Conservation (phyloP, 2,329 filamentous ascomycete genomes). For the Ophiostoma novo-ulmi region DNA sequence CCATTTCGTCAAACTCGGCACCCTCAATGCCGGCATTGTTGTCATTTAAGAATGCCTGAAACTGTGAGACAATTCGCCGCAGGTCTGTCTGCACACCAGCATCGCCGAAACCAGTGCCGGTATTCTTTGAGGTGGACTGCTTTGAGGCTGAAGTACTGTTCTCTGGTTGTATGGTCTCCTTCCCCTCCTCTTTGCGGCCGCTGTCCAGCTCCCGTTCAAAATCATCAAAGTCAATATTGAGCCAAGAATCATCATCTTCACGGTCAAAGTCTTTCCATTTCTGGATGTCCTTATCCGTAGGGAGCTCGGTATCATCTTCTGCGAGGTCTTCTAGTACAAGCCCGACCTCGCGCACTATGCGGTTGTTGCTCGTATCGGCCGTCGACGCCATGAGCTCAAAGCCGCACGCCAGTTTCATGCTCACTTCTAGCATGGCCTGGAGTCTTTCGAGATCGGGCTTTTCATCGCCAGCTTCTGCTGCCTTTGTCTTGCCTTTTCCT, state of each 20-base stretch:
- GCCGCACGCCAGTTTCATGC: slow-evolving; percentile 85
- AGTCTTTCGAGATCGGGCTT: slow-evolving; percentile 26
- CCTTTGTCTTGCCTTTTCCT: background rate
- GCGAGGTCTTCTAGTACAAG: slow-evolving; percentile 70
- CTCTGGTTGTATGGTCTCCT: too few species aligned
- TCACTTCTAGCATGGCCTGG: slow-evolving; percentile 54
- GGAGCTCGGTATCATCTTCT: slow-evolving; percentile 59
- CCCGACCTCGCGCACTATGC: slow-evolving; percentile 67
- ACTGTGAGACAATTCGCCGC: slow-evolving; percentile 86
- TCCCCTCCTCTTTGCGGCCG: slow-evolving; percentile 27
- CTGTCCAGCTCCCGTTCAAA: slow-evolving; percentile 74
- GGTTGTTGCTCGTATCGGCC: slow-evolving; percentile 61
- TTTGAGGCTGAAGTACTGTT: background rate
- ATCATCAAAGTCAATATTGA: slow-evolving; percentile 85
- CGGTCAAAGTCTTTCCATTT: slow-evolving; percentile 56
- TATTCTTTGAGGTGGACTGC: background rate
- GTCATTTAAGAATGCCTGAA: slow-evolving; percentile 86
- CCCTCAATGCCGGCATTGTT: slow-evolving; percentile 76
- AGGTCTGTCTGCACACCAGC: slow-evolving; percentile 66
- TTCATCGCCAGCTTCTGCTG: slow-evolving; percentile 25
- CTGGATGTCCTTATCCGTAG: slow-evolving; percentile 66
- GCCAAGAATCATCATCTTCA: slow-evolving; percentile 85
- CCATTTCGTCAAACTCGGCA: slow-evolving; percentile 67
- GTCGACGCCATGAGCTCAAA: slow-evolving; percentile 80
- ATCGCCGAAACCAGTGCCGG: slow-evolving; percentile 56